A percentile compares a stretch with the other conserved stretches of the same genome.
These are phyloP conservation scores for Pseudogymnoascus sp. DNA, from an alignment of 2,329 filamentous ascomycete species.

Conservation along the genomic window DNA sequence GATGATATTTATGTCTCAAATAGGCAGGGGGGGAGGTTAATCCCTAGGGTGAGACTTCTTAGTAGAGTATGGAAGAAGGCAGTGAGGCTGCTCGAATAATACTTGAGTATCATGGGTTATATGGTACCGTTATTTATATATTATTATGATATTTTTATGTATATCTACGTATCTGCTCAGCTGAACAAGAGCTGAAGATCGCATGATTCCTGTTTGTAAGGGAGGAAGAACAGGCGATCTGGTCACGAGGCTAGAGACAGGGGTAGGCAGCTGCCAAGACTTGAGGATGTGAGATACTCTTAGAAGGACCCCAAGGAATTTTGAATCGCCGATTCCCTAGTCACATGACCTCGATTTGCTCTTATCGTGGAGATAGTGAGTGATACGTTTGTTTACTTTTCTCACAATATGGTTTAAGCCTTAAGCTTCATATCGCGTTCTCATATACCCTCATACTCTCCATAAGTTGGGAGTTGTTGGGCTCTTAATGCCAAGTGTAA, in stretches of 20 bases:
- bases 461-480: not conserved
- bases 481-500: not conserved
- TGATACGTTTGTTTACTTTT: not conserved
- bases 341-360: not conserved
- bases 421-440: not conserved
- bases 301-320: not conserved
- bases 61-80: not conserved
- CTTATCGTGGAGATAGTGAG: not conserved
- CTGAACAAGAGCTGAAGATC: not conserved
- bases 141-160: not conserved
- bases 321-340: not conserved
- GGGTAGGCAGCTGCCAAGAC: not conserved
- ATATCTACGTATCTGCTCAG: not conserved
- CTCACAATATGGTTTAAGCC: not conserved
- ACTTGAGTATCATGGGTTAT: not conserved
- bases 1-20: not conserved
- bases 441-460: not conserved
- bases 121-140: not conserved
- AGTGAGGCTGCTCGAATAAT: not conserved
- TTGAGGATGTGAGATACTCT: not conserved
- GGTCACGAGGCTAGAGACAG: not conserved
- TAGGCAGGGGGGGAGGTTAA: not conserved
- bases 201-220: not conserved
- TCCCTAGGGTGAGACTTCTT: not conserved
- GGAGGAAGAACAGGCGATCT: not conserved